A percentile compares a stretch with the other conserved stretches of the same genome.
Conservation (phyloP, 352 stramenopile species). For the Globisporangium sylvaticum region DNA sequence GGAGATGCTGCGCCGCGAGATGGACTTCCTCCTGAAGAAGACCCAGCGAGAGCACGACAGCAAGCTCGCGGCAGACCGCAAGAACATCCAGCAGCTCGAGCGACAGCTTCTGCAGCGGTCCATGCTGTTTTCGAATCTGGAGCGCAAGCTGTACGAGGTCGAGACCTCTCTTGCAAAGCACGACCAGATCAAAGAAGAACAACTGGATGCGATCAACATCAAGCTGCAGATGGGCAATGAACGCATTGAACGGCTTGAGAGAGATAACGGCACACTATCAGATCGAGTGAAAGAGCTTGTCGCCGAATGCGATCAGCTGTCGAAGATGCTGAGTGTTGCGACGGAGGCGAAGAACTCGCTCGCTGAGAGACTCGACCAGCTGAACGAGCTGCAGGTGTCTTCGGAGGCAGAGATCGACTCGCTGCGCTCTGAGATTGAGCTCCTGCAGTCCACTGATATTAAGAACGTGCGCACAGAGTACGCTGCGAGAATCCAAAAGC, state of each 20-base stretch:
- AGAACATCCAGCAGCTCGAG: conserved; percentile 69
- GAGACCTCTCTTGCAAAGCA: conserved; percentile 51
- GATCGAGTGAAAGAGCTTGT: conserved; percentile 24
- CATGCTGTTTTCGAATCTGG: conserved; percentile 53
- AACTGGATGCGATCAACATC: conserved; percentile 32
- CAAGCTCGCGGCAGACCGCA: conserved; percentile 48
- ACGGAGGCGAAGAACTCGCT: conserved; percentile 53
- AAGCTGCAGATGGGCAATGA: conserved; percentile 26
- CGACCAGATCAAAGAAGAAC: conserved; percentile 41
- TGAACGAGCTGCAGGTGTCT: conserved; percentile 31
- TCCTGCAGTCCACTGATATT: conserved; percentile 64
- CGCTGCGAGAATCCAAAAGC: conserved; percentile 34
- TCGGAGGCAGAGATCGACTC: conserved; percentile 49
- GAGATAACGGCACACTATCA: conserved; percentile 35
- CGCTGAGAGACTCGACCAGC: conserved; percentile 45
- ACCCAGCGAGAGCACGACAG: conserved; percentile 72
- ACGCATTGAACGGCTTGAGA: conserved; percentile 29
- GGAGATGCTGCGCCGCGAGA: conserved; percentile 49
- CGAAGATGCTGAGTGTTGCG: conserved; percentile 26
- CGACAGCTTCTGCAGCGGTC: conserved; percentile 70
- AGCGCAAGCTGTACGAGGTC: conserved; percentile 74
- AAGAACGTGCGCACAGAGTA: conserved; percentile 45
- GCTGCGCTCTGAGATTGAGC: conserved; percentile 54
- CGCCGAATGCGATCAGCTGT: conserved; percentile 32
- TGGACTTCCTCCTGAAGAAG: conserved; percentile 69